These are phyloP conservation scores for Williopsis jadinii DNA, from an alignment of 1,139 yeast species.

Conservation along the genomic window DNA sequence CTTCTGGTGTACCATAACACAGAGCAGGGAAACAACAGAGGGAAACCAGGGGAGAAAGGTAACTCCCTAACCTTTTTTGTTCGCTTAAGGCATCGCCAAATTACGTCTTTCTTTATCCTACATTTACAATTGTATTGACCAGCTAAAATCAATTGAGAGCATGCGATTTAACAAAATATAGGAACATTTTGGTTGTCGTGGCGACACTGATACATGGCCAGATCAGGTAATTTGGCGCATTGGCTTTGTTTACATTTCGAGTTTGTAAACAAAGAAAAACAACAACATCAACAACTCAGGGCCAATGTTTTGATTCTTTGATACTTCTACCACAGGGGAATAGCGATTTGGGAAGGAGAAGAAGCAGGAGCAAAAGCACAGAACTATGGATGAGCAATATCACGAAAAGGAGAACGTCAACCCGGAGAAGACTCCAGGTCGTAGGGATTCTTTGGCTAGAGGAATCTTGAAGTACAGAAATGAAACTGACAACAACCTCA, in stretches of 20 bases:
- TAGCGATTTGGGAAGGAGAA: background rate
- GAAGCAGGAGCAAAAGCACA: background rate
- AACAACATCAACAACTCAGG: background rate
- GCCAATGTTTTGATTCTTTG: background rate
- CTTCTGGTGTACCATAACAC: too few species aligned
- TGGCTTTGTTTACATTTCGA: background rate
- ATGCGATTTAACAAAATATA: too few species aligned
- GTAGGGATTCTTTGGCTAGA: conserved; percentile 31
- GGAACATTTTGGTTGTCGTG: too few species aligned
- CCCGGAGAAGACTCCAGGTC: conserved; percentile 4
- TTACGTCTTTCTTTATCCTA: too few species aligned
- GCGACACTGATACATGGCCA: too few species aligned
- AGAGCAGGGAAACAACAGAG: too few species aligned
- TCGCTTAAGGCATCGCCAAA: too few species aligned
- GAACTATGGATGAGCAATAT: background rate
- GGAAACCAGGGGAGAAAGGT: too few species aligned
- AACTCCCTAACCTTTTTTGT: too few species aligned
- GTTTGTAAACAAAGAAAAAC: background rate
- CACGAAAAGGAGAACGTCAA: conserved; percentile 12
- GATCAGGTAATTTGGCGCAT: too few species aligned
- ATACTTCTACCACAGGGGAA: background rate
- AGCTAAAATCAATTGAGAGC: too few species aligned
- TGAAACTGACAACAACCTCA: background rate
- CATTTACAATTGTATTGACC: too few species aligned
- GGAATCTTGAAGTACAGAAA: conserved; percentile 29